Base-by-base conservation (phyloP, 805 yeast genomes). In the Yarrowia divulgata region DNA sequence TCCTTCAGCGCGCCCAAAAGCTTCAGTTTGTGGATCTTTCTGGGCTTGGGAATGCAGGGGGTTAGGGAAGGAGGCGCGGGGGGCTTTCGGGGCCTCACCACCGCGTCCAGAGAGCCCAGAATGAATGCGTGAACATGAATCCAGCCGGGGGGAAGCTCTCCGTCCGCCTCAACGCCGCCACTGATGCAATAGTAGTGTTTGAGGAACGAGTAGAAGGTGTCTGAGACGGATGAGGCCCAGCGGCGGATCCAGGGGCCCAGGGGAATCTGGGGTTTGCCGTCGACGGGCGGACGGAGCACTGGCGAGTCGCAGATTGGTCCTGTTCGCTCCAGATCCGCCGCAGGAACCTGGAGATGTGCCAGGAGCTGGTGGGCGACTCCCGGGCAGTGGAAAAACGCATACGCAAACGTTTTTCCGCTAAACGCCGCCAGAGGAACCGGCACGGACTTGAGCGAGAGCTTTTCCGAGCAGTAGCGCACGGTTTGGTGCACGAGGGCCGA, bases 371-470 rank as follows among this genome's bases (percentile, higher is more conserved):
- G 81, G 18, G 89, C 85, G 5, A 88, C 83, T 35, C 84, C 81
- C 0, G 88, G 87, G 3, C 88, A 77, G 71, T 82, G 79, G 75
- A 85, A 84, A 71, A 83, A 90, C 3, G 87, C 79, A 74, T 87
- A 85, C 0, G 93, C 93, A 75, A 90, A 84, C 3, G 87, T 83
- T 73, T 90, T 89, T 7, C 94, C 94, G 13, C 87, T 80, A 72
- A 89, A 88, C 3, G 92, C 91, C 29, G 86, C 81, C 23, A 85
- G 77, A 7, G 89, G 81, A n/a, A 87, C 76, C 0, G 90, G 82
- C 12, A 87, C 79, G 32, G 81, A 81, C 71, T 87, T 87, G 69
- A 82, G 73, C 60, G 81, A 78, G 69, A 87, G 78, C 72, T 84
- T 83, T 64, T 79, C 75, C 13, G 89, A 80, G 68, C 86, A 81